Conservation (phyloP, 345 rosid genomes). For the Moricandia moricandioides region DNA sequence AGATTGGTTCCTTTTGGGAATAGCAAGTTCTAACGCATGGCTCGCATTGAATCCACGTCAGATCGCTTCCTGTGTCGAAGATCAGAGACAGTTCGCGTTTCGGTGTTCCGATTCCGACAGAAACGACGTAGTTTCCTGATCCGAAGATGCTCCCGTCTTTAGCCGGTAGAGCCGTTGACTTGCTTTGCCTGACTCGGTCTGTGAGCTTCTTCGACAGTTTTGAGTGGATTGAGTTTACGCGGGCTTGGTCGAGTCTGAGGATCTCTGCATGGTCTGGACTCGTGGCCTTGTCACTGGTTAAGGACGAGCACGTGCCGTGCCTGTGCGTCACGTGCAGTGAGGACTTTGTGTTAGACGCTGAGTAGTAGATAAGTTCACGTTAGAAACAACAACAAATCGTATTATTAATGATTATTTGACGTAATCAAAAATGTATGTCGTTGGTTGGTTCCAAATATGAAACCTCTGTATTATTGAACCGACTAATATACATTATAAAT, state of each 20-base stretch:
- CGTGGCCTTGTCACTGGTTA: slow-evolving; percentile 24
- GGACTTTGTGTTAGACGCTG: slow-evolving; percentile 43
- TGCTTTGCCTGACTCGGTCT: slow-evolving; percentile 15
- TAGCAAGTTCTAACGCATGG: slow-evolving; percentile 55
- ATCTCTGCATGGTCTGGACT: slow-evolving; percentile 41
- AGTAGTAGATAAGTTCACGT: slow-evolving; percentile 14
- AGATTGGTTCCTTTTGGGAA: slow-evolving; percentile 50
- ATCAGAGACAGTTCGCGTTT: slow-evolving; percentile 45
- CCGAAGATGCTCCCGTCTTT: slow-evolving; percentile 57
- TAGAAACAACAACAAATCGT: neutral
- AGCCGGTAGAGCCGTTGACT: slow-evolving; percentile 48
- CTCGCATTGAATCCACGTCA: slow-evolving; percentile 67
- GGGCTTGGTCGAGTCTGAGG: slow-evolving; percentile 56
- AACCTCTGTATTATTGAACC: neutral
- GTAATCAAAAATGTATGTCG: neutral
- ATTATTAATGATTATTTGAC: neutral
- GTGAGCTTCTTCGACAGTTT: slow-evolving; percentile 34
- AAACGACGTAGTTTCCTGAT: slow-evolving; percentile 51
- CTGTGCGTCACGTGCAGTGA: slow-evolving; percentile 59
- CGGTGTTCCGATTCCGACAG: slow-evolving; percentile 63
- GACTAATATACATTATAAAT: neutral
- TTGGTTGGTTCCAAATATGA: neutral
- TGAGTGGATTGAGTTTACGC: slow-evolving; percentile 61
- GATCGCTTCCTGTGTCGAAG: slow-evolving; percentile 71
- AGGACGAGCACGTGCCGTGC: slow-evolving; percentile 63